Evolutionary conservation across 139 green algal genomes (phyloP), one percentile per base, ranked within the genome.

Genomic region (Trebouxia sp.): DNA sequence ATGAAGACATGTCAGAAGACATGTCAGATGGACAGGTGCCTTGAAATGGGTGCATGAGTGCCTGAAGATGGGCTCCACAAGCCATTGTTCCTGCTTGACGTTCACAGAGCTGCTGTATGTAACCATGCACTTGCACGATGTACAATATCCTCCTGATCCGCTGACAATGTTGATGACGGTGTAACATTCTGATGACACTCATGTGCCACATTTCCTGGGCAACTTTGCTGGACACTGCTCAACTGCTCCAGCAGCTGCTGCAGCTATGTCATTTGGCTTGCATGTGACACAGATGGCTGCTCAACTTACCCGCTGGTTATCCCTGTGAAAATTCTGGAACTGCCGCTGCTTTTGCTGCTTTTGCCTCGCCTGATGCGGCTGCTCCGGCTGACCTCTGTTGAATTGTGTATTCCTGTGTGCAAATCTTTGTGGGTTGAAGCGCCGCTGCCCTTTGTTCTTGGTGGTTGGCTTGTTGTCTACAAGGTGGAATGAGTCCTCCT

Each of bases 401-500:
- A 72, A 72, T 24, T 72, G 62, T 42, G 62, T 72, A 22, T 72
- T 72, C 12, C 62, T 72, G 35, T 72, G 62, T 45, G 62, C 62
- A 72, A 72, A 72, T 43, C 62, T 72, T 7, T 72, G 82, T 51
- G 78, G 87, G 84, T 93, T 92, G 84, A 93, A 95, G 8, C 92
- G 86, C 45, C 90, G 83, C 28, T 78, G 75, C 0, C 86, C 82
- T 26, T 86, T 86, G n/a, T 77, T 88, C 20, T 77, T 85, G 66
- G 83, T 55, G 15, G 91, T 85, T 3, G 92, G 90, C 9, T 87
- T 87, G 82, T 92, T 98, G 88, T 99, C 97, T 53, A 99, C 97
- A 10, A 99, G 83, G 62, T 98, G 92, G 88, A 99, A 99, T 1
- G 87, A 93, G 66, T 97, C 94, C 82, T 98, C 96, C 91, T 97